Evolutionary conservation across 805 yeast species (phyloP).

Genomic region (Metschnikowia baotianmanensis): DNA sequence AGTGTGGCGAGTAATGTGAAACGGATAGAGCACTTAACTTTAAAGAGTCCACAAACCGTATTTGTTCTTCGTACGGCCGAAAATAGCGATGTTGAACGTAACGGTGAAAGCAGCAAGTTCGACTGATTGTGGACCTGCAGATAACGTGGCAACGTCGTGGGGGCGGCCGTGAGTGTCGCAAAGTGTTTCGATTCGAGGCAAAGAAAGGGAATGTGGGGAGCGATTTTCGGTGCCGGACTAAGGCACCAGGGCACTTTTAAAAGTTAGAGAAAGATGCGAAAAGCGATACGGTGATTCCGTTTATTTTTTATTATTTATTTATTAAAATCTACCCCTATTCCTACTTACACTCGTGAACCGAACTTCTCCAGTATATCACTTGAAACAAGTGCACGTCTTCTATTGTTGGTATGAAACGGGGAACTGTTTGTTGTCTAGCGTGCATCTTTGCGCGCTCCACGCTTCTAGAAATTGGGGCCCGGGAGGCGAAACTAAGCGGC

Average conservation of each 20-base stretch:
- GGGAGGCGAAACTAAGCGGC: background rate
- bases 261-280: too few species aligned
- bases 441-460: background rate
- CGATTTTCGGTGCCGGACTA: background rate
- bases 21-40: background rate
- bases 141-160: constrained; percentile 1
- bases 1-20: too few species aligned
- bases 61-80: constrained; percentile 3
- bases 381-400: background rate
- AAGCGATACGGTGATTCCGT: too few species aligned
- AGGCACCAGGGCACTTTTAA: too few species aligned
- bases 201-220: background rate
- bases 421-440: background rate
- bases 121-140: constrained; percentile 4
- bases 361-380: too few species aligned
- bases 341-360: too few species aligned
- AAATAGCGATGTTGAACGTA: constrained; percentile 2
- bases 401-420: constrained; percentile 1
- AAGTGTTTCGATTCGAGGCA: constrained; percentile 4
- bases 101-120: constrained; percentile 10
- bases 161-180: background rate
- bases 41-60: background rate
- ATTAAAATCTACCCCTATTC: too few species aligned
- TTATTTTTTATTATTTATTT: too few species aligned
- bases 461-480: constrained; percentile 4